Evolutionary conservation across 768 basidiomycete genomes (phyloP).

Genomic region (Pisolithus microcarpus): DNA sequence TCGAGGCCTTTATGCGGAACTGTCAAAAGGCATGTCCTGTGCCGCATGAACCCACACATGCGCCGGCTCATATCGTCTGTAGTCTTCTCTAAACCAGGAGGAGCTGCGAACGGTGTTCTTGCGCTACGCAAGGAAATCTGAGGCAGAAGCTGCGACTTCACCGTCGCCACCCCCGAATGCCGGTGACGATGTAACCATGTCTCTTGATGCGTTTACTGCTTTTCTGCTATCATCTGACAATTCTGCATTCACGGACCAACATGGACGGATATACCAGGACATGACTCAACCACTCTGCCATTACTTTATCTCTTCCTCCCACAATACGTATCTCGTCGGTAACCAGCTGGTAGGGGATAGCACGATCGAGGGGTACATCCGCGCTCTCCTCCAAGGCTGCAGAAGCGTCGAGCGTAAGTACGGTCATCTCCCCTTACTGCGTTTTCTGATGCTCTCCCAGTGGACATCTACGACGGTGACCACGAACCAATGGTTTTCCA

Average conservation of each 20-base stretch:
- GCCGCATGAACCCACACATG: neutral
- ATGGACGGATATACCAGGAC: conserved; percentile 58
- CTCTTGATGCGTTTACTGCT: conserved; percentile 60
- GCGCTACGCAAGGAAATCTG: conserved; percentile 24
- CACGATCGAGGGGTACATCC: conserved; percentile 88
- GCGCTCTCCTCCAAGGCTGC: conserved; percentile 82
- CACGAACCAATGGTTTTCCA: conserved; percentile 81
- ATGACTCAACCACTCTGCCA: conserved; percentile 86
- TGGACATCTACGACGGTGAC: conserved; percentile 91
- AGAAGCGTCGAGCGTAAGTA: conserved; percentile 89
- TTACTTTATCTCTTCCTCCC: conserved; percentile 84
- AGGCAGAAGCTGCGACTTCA: neutral
- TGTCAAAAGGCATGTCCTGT: conserved; percentile 40
- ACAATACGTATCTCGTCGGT: conserved; percentile 89
- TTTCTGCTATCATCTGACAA: conserved; percentile 84
- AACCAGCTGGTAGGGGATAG: conserved; percentile 83
- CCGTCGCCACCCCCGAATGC: conserved; percentile 1
- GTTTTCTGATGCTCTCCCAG: conserved; percentile 32
- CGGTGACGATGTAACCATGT: conserved; percentile 24
- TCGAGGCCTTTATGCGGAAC: conserved; percentile 45
- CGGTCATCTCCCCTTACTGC: neutral
- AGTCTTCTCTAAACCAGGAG: conserved; percentile 30
- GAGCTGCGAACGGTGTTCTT: conserved; percentile 32
- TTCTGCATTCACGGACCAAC: conserved; percentile 46
- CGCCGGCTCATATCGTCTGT: conserved; percentile 8